Percentiles rank a stretch among this genome's conserved stretches.
phyloP scores from a whole-genome alignment of 495 filamentous ascomycete genomes.

The Bombardia bombarda region DNA sequence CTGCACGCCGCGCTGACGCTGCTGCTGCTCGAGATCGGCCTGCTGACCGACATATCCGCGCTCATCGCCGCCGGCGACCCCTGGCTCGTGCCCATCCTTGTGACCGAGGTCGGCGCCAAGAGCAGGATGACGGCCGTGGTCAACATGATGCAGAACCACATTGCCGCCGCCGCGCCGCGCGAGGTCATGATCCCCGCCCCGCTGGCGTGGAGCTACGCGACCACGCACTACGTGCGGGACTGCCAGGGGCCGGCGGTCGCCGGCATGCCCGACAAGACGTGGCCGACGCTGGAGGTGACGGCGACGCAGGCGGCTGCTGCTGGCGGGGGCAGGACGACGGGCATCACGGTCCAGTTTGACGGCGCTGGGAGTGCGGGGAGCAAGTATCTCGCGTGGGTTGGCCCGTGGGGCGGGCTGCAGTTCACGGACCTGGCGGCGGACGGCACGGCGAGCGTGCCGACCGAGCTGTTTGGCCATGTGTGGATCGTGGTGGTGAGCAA shows the following conservation, averaged over 20 bases:
- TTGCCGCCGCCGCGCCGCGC: constrained; percentile 25
- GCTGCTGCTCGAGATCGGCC: constrained; percentile 48
- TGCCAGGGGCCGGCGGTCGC: constrained; percentile 13
- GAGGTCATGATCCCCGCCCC: constrained; percentile 24
- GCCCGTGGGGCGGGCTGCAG: constrained; percentile 28
- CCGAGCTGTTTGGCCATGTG: constrained; percentile 26
- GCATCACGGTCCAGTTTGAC: constrained; percentile 17
- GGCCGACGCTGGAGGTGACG: constrained; percentile 16
- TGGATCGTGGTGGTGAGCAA: constrained; percentile 26
- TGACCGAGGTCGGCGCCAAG: constrained; percentile 28
- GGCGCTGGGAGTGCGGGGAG: constrained; percentile 1
- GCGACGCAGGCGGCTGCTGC: constrained; percentile 3
- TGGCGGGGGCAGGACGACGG: constrained; percentile 4
- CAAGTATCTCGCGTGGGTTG: constrained; percentile 27
- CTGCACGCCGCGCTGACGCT: constrained; percentile 18
- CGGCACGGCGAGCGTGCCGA: constrained; percentile 18
- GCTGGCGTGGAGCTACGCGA: constrained; percentile 27
- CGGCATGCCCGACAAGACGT: constrained; percentile 8
- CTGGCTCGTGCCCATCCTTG: constrained; percentile 26
- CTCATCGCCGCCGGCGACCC: constrained; percentile 42
- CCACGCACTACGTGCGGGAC: constrained; percentile 19
- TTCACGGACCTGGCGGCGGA: constrained; percentile 18
- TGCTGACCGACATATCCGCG: constrained; percentile 45
- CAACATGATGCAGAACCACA: constrained; percentile 36
- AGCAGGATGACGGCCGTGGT: constrained; percentile 29